A percentile compares a stretch with the other conserved stretches of the same genome.
phyloP scores from a whole-genome alignment of 306 rosid genomes.

The Medicago lupulina region DNA sequence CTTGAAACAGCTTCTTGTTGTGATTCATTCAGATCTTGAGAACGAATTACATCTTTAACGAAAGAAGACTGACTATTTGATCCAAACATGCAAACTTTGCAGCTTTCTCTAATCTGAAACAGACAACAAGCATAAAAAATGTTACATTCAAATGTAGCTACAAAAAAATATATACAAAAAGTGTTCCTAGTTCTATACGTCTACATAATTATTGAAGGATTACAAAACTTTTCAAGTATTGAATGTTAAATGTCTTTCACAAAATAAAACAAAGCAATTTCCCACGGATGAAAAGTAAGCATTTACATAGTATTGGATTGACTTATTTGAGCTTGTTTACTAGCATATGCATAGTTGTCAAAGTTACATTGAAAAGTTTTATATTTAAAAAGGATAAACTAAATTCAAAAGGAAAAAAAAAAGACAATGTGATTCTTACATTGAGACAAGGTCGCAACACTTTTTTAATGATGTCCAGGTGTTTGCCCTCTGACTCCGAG shows the following conservation, averaged over 20 bases:
- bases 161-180: too few relatives aligned
- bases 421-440: slow-evolving; percentile 40
- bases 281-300: too few relatives aligned
- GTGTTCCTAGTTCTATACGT: too few relatives aligned
- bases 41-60: not conserved
- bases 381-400: too few relatives aligned
- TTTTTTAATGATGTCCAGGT: slow-evolving; percentile 34
- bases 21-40: slow-evolving; percentile 51
- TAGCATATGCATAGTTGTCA: too few relatives aligned
- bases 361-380: too few relatives aligned
- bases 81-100: not conserved
- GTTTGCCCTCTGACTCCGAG: slow-evolving; percentile 10
- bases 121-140: not conserved
- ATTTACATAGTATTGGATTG: too few relatives aligned
- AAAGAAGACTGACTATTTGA: not conserved
- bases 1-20: slow-evolving; percentile 53
- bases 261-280: too few relatives aligned
- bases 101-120: not conserved
- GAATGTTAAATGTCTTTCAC: too few relatives aligned
- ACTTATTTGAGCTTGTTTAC: too few relatives aligned
- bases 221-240: too few relatives aligned
- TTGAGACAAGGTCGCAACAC: slow-evolving; percentile 36
- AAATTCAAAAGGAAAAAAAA: not conserved
- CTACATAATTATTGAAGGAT: too few relatives aligned
- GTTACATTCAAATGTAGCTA: not conserved